phyloP scores from a whole-genome alignment of 345 rosid species.

The Euphorbia lathyris region DNA sequence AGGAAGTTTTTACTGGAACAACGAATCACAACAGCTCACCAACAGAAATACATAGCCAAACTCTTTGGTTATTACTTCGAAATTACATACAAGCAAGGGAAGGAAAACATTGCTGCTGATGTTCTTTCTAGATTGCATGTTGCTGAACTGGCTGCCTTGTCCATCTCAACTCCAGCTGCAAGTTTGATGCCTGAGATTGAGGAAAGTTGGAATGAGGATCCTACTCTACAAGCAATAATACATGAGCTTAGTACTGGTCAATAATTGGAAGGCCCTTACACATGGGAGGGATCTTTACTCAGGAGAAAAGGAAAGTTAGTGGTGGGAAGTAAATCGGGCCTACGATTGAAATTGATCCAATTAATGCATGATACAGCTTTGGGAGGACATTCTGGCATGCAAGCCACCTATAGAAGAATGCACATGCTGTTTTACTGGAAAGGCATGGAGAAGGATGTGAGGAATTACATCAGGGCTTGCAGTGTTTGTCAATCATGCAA shows the following conservation, averaged over 20 bases:
- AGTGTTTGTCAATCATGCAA: not conserved
- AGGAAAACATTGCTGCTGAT: not conserved
- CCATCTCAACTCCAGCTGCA: not conserved
- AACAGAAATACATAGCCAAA: not conserved
- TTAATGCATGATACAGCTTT: not conserved
- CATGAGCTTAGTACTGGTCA: not conserved
- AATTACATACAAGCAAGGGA: not conserved
- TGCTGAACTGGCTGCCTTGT: no score
- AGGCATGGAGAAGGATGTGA: not conserved
- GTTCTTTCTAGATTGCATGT: not conserved
- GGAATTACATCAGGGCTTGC: not conserved
- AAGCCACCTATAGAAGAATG: not conserved
- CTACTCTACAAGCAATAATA: no score
- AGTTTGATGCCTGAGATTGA: not conserved
- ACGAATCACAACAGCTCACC: not conserved
- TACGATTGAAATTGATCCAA: not conserved
- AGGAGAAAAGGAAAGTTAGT: not conserved
- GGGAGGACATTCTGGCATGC: not conserved
- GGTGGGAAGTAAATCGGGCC: no score
- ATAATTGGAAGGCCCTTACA: not conserved
- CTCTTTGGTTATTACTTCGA: not conserved
- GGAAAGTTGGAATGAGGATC: not conserved
- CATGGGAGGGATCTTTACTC: not conserved
- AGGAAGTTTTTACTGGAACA: not conserved
- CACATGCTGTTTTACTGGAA: not conserved